A percentile compares a stretch with the other conserved stretches of the same genome.
Conservation (phyloP, 2,329 filamentous ascomycete genomes). For the Botrytis tulipae region DNA sequence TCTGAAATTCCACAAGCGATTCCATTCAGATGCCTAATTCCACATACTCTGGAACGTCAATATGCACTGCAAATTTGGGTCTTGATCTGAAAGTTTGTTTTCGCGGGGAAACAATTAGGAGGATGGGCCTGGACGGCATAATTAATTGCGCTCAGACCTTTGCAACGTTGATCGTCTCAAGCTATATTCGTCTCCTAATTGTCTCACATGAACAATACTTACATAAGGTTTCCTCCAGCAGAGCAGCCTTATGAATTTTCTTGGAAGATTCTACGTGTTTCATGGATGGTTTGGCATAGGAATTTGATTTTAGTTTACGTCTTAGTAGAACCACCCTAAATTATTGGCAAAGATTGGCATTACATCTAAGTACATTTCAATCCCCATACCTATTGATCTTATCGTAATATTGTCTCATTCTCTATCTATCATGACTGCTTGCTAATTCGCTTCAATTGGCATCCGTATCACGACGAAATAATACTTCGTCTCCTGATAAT, state of each 20-base stretch:
- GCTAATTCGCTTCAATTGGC: not conserved
- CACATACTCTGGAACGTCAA: not conserved
- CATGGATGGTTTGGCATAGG: not conserved
- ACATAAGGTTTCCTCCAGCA: not conserved
- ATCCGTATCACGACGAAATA: not conserved
- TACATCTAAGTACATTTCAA: not conserved
- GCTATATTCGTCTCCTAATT: not conserved
- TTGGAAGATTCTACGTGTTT: not conserved
- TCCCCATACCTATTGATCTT: not conserved
- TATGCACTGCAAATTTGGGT: not conserved
- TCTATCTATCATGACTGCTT: not conserved
- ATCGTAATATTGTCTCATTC: not conserved
- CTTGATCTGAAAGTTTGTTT: not conserved
- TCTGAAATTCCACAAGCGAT: not conserved
- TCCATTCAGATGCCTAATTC: no score
- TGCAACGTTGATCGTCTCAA: slow-evolving; percentile 3
- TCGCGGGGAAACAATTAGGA: not conserved
- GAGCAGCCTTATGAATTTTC: not conserved
- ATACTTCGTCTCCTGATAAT: not conserved
- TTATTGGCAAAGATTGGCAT: not conserved
- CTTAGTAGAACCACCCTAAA: not conserved
- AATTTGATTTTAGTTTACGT: not conserved
- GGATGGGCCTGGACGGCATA: not conserved
- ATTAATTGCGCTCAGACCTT: not conserved
- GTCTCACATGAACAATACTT: not conserved